A percentile compares a stretch with the other conserved stretches of the same genome.
phyloP scores from a whole-genome alignment of 768 basidiomycete species.

The Pulveroboletus frians region DNA sequence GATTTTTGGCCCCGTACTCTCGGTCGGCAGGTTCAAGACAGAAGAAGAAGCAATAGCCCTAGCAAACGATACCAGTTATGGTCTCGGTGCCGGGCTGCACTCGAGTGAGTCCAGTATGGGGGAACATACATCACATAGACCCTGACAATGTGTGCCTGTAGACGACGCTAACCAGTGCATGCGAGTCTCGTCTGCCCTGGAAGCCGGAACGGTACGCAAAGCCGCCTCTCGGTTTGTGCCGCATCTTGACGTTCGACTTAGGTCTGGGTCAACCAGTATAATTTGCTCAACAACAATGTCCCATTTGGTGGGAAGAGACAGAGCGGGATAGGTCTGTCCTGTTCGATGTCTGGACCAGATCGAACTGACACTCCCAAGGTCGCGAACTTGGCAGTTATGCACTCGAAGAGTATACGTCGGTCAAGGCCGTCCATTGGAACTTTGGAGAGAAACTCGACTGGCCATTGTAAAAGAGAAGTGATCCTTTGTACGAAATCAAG shows the following conservation, averaged over 20 bases:
- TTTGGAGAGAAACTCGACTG: slow-evolving; percentile 76
- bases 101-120: slow-evolving; percentile 52
- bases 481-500: not conserved
- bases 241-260: slow-evolving; percentile 24
- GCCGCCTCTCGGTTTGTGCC: not conserved
- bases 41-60: slow-evolving; percentile 82
- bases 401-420: slow-evolving; percentile 76
- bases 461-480: slow-evolving; percentile 48
- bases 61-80: slow-evolving; percentile 88
- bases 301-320: slow-evolving; percentile 97
- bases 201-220: slow-evolving; percentile 76
- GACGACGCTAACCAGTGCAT: slow-evolving; percentile 86
- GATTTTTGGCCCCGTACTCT: slow-evolving; percentile 94
- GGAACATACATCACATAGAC: not conserved
- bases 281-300: slow-evolving; percentile 75
- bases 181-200: slow-evolving; percentile 77
- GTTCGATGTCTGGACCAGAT: not conserved
- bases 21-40: slow-evolving; percentile 75
- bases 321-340: slow-evolving; percentile 65
- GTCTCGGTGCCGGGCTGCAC: slow-evolving; percentile 88
- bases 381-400: slow-evolving; percentile 86
- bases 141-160: slow-evolving; percentile 21
- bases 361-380: slow-evolving; percentile 41
- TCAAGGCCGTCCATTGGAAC: slow-evolving; percentile 85
- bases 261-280: slow-evolving; percentile 95